These are phyloP conservation scores for Cladosporium cucumerinum DNA, from an alignment of 2,329 filamentous ascomycete species.

Conservation along the genomic window DNA sequence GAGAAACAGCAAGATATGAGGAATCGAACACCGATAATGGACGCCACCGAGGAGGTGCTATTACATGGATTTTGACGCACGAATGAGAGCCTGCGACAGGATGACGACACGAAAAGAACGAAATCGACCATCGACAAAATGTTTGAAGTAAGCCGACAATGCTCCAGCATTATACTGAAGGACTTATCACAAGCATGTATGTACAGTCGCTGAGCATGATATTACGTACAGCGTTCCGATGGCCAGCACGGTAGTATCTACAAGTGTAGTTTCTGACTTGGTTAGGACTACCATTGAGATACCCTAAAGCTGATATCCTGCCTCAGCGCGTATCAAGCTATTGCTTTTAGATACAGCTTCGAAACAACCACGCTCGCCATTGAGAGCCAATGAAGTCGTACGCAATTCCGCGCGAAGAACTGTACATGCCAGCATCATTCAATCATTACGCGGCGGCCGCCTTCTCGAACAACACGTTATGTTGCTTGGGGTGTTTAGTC, in stretches of 20 bases:
- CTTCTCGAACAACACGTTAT: slow-evolving; percentile 34
- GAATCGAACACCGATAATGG: neutral
- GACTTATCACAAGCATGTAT: no score
- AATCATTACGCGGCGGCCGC: neutral
- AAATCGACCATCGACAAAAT: neutral
- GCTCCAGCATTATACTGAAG: no score
- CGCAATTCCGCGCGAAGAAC: neutral
- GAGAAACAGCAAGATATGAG: slow-evolving; percentile 14
- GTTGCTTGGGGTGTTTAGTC: slow-evolving; percentile 40
- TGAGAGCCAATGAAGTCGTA: neutral
- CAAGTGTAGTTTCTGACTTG: neutral
- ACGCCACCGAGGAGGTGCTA: neutral
- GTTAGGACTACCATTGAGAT: neutral
- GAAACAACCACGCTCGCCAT: neutral
- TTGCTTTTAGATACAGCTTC: neutral
- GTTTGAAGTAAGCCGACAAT: no score
- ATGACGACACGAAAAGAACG: neutral
- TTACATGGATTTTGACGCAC: neutral
- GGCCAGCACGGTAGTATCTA: neutral
- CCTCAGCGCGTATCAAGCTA: neutral
- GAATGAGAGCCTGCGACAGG: neutral
- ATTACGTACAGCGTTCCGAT: neutral
- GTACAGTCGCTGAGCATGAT: neutral
- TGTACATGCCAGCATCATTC: neutral
- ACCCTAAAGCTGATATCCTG: neutral